These are phyloP conservation scores for Lophiotrema nucula DNA, from an alignment of 495 filamentous ascomycete species.

Conservation along the genomic window DNA sequence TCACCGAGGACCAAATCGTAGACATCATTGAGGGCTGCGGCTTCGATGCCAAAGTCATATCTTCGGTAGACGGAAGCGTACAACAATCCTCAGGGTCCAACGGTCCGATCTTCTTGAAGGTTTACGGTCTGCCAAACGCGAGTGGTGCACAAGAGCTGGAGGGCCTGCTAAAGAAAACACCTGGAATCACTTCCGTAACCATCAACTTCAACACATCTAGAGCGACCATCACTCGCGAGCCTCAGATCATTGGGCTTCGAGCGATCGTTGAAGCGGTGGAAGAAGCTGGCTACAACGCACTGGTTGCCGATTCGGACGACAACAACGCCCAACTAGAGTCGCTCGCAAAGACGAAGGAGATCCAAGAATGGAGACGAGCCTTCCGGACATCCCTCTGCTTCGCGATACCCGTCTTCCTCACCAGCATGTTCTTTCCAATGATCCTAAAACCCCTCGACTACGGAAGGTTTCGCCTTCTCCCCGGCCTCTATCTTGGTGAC, in stretches of 20 bases:
- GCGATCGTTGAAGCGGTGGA: constrained; percentile 81
- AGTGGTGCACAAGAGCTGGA: constrained; percentile 70
- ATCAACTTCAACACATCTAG: constrained; percentile 68
- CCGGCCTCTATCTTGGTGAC: constrained; percentile 85
- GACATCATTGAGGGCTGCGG: constrained; percentile 86
- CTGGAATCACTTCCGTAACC: constrained; percentile 71
- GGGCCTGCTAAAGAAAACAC: constrained; percentile 58
- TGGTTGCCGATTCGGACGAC: constrained; percentile 87
- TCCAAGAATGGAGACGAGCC: constrained; percentile 82
- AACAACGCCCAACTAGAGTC: constrained; percentile 97
- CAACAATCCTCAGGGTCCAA: constrained; percentile 45
- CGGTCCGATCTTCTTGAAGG: constrained; percentile 67
- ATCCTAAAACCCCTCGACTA: constrained; percentile 59
- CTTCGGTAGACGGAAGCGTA: constrained; percentile 51
- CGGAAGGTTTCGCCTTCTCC: constrained; percentile 57
- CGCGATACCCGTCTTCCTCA: constrained; percentile 86
- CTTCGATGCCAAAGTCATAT: constrained; percentile 83
- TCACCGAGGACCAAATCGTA: constrained; percentile 69
- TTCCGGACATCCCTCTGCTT: constrained; percentile 75
- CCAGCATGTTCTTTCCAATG: constrained; percentile 79
- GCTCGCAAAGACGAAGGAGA: constrained; percentile 91
- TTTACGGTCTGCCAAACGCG: constrained; percentile 76
- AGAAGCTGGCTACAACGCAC: constrained; percentile 75
- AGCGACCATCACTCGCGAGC: constrained; percentile 67
- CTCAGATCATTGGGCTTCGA: constrained; percentile 71